A percentile compares a stretch with the other conserved stretches of the same genome.
Conservation (phyloP, 441 rosid species). For the Aleurites moluccanus region DNA sequence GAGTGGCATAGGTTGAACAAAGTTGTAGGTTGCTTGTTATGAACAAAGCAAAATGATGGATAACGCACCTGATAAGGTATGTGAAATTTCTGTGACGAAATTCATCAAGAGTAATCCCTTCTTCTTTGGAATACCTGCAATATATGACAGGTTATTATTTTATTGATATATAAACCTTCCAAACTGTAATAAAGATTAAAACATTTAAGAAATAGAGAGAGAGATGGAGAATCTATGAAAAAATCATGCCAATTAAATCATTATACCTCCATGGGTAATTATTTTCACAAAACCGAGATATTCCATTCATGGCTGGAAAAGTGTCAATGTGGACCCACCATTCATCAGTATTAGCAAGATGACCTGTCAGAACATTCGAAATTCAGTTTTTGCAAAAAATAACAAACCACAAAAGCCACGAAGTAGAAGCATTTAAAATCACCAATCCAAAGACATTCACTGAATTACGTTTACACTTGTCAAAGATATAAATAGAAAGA, state of each 20-base stretch:
- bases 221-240: not conserved
- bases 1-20: not conserved
- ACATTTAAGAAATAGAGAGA: not conserved
- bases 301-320: slow-evolving; percentile 95
- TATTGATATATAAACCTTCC: slow-evolving; percentile 4
- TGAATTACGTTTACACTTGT: not conserved
- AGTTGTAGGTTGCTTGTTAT: not conserved
- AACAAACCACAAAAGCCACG: not conserved
- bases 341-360: slow-evolving; percentile 39
- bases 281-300: slow-evolving; percentile 88
- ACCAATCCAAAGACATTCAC: not conserved
- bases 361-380: slow-evolving; percentile 42
- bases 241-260: slow-evolving; percentile 14
- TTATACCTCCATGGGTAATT: slow-evolving; percentile 79
- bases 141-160: not conserved
- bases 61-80: slow-evolving; percentile 86
- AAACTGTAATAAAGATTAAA: not conserved
- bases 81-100: slow-evolving; percentile 63
- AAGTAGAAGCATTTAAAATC: not conserved
- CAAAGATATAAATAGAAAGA: not conserved
- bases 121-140: slow-evolving; percentile 92
- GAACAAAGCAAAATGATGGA: not conserved
- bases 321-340: slow-evolving; percentile 88
- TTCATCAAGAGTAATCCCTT: slow-evolving; percentile 60
- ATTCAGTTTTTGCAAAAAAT: slow-evolving; percentile 15